Conservation (phyloP, 1,284 basidiomycete genomes). For the Leccinum subrobustum region DNA sequence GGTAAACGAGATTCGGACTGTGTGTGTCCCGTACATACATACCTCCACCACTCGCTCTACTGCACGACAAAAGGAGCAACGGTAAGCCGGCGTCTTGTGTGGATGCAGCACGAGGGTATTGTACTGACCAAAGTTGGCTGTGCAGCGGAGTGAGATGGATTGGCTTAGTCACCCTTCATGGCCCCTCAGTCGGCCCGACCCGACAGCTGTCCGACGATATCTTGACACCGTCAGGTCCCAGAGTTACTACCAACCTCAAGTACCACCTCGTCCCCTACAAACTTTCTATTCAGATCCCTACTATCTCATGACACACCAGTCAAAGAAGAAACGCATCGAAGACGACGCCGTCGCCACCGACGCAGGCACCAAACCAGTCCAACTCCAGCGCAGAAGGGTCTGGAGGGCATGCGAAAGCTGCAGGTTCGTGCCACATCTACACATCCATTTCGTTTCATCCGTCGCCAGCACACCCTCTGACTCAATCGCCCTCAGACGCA, state of each 20-base stretch:
- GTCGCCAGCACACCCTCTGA: conserved; percentile 17
- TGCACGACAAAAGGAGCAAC: conserved; percentile 8
- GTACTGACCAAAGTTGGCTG: conserved; percentile 27
- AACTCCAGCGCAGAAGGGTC: conserved; percentile 72
- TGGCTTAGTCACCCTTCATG: conserved; percentile 34
- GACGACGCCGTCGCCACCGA: conserved; percentile 53
- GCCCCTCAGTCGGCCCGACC: conserved; percentile 35
- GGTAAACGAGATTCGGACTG: conserved; percentile 15
- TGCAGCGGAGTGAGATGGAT: conserved; percentile 27
- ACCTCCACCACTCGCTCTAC: conserved; percentile 18
- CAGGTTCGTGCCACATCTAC: conserved; percentile 51
- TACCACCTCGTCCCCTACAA: conserved; percentile 28
- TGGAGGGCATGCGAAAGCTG: conserved; percentile 85
- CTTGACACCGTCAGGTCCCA: conserved; percentile 25
- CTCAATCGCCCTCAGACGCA: conserved; percentile 51
- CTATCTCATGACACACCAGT: conserved; percentile 51
- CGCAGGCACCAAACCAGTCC: conserved; percentile 62
- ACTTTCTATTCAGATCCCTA: conserved; percentile 50
- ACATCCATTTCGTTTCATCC: conserved; percentile 15
- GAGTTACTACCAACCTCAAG: conserved; percentile 21
- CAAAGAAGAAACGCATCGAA: conserved; percentile 71
- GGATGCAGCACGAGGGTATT: conserved; percentile 15
- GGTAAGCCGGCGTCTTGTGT: conserved; percentile 24
- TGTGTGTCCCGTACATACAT: conserved; percentile 10
- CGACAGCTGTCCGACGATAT: conserved; percentile 36